Percentiles rank a stretch among this genome's conserved stretches.
phyloP scores from a whole-genome alignment of 805 yeast species.

The Ascoidea tarda region DNA sequence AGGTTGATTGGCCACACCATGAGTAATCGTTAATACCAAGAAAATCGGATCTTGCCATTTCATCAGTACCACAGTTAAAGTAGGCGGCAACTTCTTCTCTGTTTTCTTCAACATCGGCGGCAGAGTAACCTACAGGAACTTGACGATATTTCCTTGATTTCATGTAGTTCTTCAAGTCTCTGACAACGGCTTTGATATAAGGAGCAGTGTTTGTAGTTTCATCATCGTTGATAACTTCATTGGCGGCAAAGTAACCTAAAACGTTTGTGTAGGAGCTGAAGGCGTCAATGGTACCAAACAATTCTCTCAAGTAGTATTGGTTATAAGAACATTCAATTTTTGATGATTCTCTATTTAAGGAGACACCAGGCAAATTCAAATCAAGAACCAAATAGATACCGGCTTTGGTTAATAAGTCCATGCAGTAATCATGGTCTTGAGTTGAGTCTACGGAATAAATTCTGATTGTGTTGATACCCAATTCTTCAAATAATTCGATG shows the following conservation, averaged over 20 bases:
- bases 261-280: conserved; percentile 51
- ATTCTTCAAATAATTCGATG: conserved; percentile 42
- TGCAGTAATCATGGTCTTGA: conserved; percentile 50
- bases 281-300: conserved; percentile 66
- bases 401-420: conserved; percentile 47
- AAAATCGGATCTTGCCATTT: conserved; percentile 69
- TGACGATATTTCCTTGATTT: conserved; percentile 42
- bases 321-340: conserved; percentile 44
- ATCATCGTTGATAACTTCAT: conserved; percentile 58
- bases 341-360: conserved; percentile 46
- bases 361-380: conserved; percentile 56
- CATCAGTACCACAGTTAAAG: conserved; percentile 80
- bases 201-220: conserved; percentile 49
- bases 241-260: conserved; percentile 67
- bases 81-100: conserved; percentile 63
- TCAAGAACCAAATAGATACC: conserved; percentile 63
- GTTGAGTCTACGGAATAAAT: conserved; percentile 68
- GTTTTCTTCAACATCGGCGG: conserved; percentile 69
- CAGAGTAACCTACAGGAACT: conserved; percentile 76
- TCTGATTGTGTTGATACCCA: conserved; percentile 61
- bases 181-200: conserved; percentile 63
- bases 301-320: conserved; percentile 62
- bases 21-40: conserved; percentile 87
- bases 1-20: conserved; percentile 80
- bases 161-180: conserved; percentile 61